Percentiles rank a stretch among this genome's conserved stretches.
phyloP scores from a whole-genome alignment of 1,284 basidiomycete genomes.

The Ceratobasidium sp. region DNA sequence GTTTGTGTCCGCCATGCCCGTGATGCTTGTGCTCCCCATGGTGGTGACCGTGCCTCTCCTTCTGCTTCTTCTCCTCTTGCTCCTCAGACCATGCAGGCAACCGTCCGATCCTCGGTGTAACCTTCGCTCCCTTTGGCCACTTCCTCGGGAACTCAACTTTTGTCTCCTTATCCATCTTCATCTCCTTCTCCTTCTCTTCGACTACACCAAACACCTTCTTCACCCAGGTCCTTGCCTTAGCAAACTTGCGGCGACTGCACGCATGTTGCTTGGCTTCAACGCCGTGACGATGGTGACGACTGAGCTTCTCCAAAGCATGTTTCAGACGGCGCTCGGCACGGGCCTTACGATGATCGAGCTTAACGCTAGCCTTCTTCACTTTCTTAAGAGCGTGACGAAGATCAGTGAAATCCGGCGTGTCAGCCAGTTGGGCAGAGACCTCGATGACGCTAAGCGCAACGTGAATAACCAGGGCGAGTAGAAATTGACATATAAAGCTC shows the following conservation, averaged over 20 bases:
- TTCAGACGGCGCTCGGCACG: conserved; percentile 57
- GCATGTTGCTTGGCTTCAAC: neutral
- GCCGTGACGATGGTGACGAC: conserved; percentile 12
- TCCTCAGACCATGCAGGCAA: conserved; percentile 47
- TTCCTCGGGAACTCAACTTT: conserved; percentile 4
- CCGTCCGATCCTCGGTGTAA: conserved; percentile 43
- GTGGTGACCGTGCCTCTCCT: conserved; percentile 45
- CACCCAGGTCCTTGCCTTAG: conserved; percentile 39
- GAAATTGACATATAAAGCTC: conserved; percentile 49
- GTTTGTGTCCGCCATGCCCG: conserved; percentile 26
- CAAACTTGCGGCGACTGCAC: conserved; percentile 31
- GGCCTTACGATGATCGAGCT: conserved; percentile 69
- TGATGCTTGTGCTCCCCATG: conserved; percentile 43
- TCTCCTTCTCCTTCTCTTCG: conserved; percentile 3
- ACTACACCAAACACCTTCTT: conserved; percentile 46
- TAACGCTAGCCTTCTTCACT: conserved; percentile 67
- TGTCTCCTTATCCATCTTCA: neutral
- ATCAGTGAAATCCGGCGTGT: conserved; percentile 61
- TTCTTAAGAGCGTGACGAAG: conserved; percentile 66
- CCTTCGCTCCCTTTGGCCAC: conserved; percentile 28
- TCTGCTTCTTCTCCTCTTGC: conserved; percentile 46
- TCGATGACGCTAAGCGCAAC: conserved; percentile 66
- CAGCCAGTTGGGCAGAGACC: conserved; percentile 51
- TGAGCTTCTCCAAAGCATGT: conserved; percentile 59
- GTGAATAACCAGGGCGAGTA: neutral